Conservation (phyloP, 306 rosid genomes). For the Begonia loranthoides region DNA sequence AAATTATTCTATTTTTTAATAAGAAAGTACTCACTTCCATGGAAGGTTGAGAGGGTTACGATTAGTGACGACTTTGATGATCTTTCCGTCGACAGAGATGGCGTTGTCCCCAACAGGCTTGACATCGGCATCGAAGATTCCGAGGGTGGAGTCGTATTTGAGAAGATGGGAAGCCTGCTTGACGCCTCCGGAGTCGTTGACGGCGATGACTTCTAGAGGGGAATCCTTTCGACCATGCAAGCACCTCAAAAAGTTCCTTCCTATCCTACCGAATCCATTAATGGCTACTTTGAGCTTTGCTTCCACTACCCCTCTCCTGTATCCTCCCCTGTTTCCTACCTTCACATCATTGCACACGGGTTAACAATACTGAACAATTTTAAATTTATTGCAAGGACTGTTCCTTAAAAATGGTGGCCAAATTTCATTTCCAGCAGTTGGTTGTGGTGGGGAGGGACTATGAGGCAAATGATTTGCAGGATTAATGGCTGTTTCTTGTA, state of each 20-base stretch:
- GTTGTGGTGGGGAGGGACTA: too few species aligned
- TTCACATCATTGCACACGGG: slow-evolving; percentile 7
- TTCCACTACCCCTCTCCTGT: slow-evolving; percentile 50
- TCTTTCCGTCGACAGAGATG: slow-evolving; percentile 81
- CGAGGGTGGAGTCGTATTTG: slow-evolving; percentile 92
- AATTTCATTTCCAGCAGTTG: too few species aligned
- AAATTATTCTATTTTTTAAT: background rate
- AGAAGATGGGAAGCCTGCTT: slow-evolving; percentile 99
- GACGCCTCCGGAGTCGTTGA: slow-evolving; percentile 91
- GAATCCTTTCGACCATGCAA: slow-evolving; percentile 98
- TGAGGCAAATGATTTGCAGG: too few species aligned
- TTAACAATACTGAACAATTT: background rate
- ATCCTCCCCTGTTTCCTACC: slow-evolving; percentile 54
- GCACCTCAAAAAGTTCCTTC: slow-evolving; percentile 93
- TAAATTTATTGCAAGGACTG: background rate
- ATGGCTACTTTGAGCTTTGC: slow-evolving; percentile 92
- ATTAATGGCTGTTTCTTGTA: too few species aligned
- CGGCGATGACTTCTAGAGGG: slow-evolving; percentile 83
- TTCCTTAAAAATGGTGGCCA: too few species aligned
- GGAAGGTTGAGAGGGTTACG: slow-evolving; percentile 80
- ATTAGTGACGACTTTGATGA: slow-evolving; percentile 73
- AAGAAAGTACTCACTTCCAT: slow-evolving; percentile 53
- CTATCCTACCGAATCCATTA: slow-evolving; percentile 91
- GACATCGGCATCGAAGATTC: slow-evolving; percentile 87
- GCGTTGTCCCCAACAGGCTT: slow-evolving; percentile 56